phyloP scores from a whole-genome alignment of 1,284 basidiomycete genomes.

The Coniferiporia weirii region DNA sequence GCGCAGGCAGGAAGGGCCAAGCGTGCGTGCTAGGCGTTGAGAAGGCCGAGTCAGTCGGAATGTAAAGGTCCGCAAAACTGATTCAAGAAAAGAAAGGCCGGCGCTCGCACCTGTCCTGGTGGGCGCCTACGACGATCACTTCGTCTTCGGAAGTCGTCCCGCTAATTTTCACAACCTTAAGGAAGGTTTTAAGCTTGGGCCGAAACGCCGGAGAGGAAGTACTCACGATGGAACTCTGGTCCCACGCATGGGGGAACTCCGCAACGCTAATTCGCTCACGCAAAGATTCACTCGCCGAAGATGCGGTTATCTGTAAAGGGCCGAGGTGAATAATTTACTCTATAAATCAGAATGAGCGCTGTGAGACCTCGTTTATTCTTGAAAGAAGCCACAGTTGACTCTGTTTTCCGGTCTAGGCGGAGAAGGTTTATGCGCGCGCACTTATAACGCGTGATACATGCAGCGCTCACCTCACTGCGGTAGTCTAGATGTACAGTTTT shows the following conservation, averaged over 20 bases:
- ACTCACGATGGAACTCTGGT: constrained; percentile 83
- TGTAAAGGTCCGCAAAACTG: constrained; percentile 17
- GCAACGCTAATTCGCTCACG: constrained; percentile 56
- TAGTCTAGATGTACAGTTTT: constrained; percentile 48
- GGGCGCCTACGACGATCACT: constrained; percentile 72
- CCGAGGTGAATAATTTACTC: constrained; percentile 8
- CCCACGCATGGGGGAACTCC: constrained; percentile 89
- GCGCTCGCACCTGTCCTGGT: constrained; percentile 74
- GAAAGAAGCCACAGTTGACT: constrained; percentile 83
- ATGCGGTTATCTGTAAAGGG: constrained; percentile 52
- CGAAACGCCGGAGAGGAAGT: neutral
- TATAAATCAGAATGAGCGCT: constrained; percentile 9
- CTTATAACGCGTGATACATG: neutral
- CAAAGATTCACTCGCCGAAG: constrained; percentile 54
- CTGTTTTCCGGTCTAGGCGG: constrained; percentile 62
- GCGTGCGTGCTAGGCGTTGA: constrained; percentile 60
- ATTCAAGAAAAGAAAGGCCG: constrained; percentile 16
- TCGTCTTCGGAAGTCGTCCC: constrained; percentile 60
- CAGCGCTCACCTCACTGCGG: constrained; percentile 58
- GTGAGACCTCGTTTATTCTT: constrained; percentile 59
- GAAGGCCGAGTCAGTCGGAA: constrained; percentile 6
- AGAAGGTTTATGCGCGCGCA: neutral
- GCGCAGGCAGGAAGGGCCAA: constrained; percentile 86
- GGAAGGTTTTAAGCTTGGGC: constrained; percentile 2
- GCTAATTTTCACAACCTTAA: constrained; percentile 60